A percentile compares a stretch with the other conserved stretches of the same genome.
Conservation (phyloP, 2,329 filamentous ascomycete species). For the Epichloe festucae region DNA sequence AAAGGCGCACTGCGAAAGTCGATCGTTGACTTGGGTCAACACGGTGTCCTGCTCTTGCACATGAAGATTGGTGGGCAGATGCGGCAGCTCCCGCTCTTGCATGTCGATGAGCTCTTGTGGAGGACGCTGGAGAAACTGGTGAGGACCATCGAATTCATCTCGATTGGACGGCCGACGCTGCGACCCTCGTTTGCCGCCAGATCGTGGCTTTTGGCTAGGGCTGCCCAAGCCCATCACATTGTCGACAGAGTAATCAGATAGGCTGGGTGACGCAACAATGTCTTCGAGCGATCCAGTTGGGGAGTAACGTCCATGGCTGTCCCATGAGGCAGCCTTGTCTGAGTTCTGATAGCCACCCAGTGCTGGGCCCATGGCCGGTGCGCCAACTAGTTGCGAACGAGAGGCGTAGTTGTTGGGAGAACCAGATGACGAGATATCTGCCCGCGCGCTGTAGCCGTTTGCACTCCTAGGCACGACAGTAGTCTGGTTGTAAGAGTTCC, state of each 20-base stretch:
- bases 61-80: conserved; percentile 69
- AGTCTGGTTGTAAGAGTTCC: conserved; percentile 19
- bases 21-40: conserved; percentile 68
- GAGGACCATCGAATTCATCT: conserved; percentile 81
- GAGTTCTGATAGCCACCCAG: conserved; percentile 28
- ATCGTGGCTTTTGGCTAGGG: conserved; percentile 30
- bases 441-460: conserved; percentile 24
- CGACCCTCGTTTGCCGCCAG: conserved; percentile 34
- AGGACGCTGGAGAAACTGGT: conserved; percentile 66
- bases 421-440: conserved; percentile 26
- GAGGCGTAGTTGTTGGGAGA: conserved; percentile 27
- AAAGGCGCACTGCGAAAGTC: conserved; percentile 73
- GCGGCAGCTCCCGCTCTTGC: conserved; percentile 68
- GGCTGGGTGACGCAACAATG: conserved; percentile 41
- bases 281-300: conserved; percentile 47
- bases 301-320: conserved; percentile 37
- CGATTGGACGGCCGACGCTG: conserved; percentile 66
- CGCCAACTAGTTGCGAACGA: conserved; percentile 28
- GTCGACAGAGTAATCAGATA: conserved; percentile 49
- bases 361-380: conserved; percentile 15
- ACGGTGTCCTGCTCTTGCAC: conserved; percentile 78
- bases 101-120: conserved; percentile 57
- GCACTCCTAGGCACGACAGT: conserved; percentile 7
- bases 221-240: conserved; percentile 29
- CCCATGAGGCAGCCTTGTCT: conserved; percentile 14